Evolutionary conservation across 257 asterid species (phyloP).

Genomic region (Solanum chiquidenum): DNA sequence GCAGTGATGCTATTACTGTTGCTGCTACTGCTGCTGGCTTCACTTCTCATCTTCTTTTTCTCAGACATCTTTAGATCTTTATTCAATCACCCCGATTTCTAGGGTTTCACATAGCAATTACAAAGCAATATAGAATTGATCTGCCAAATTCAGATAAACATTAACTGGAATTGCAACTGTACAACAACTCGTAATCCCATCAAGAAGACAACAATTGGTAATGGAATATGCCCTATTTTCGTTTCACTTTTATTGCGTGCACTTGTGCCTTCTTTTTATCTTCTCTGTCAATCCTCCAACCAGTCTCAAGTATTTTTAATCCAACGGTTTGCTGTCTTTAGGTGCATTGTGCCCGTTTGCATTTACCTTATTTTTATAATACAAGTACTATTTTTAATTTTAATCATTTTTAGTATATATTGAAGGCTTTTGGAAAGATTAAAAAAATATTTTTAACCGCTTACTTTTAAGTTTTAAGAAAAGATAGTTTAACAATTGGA

Average conservation of each 20-base stretch:
- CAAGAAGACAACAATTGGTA: background rate
- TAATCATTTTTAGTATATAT: too few species aligned
- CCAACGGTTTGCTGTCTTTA: too few species aligned
- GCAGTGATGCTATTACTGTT: conserved; percentile 10
- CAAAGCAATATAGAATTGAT: background rate
- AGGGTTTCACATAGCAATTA: background rate
- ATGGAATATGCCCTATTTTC: background rate
- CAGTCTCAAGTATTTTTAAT: too few species aligned
- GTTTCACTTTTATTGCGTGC: background rate
- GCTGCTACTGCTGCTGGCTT: conserved; percentile 70
- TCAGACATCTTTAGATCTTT: conserved; percentile 46
- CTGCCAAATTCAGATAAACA: background rate
- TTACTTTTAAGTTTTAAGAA: too few species aligned
- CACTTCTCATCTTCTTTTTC: conserved; percentile 59
- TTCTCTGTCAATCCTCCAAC: background rate
- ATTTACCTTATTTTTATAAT: too few species aligned
- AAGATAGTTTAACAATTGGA: too few species aligned
- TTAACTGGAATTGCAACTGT: background rate
- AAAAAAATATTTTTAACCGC: too few species aligned
- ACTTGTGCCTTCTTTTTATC: background rate
- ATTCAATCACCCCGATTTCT: background rate
- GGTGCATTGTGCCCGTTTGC: too few species aligned
- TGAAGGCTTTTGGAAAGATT: too few species aligned
- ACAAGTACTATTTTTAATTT: too few species aligned
- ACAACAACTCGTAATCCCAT: background rate